Percentiles rank a stretch among this genome's conserved stretches.
Conservation (phyloP, 1,139 yeast species). For the Geotrichum restrictum region DNA sequence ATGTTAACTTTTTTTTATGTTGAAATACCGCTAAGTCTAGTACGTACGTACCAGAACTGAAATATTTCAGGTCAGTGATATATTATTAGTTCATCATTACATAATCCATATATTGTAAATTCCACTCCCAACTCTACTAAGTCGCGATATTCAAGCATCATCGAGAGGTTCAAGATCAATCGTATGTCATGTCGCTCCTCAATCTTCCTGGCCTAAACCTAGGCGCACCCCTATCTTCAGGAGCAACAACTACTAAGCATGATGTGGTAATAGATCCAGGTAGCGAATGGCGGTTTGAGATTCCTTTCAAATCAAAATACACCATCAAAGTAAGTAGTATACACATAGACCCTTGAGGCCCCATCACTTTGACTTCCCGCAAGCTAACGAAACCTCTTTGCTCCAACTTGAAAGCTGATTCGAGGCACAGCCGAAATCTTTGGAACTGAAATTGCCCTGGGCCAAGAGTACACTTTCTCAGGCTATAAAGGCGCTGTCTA, state of each 20-base stretch:
- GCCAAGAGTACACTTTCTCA: conserved; percentile 56
- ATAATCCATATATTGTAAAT: background rate
- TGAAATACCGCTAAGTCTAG: too few species aligned
- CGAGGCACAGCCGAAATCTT: conserved; percentile 82
- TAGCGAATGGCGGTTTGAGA: conserved; percentile 22
- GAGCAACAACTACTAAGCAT: background rate
- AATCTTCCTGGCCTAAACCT: conserved; percentile 7
- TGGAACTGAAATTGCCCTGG: conserved; percentile 85
- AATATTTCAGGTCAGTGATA: too few species aligned
- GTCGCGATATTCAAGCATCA: background rate
- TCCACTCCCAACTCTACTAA: background rate
- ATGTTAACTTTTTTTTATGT: too few species aligned
- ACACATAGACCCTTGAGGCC: too few species aligned
- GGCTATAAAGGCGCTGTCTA: conserved; percentile 55
- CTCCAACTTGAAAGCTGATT: conserved; percentile 30
- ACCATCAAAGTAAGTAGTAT: conserved; percentile 13
- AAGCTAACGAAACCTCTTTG: too few species aligned
- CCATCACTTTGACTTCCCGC: too few species aligned
- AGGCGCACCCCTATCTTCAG: background rate
- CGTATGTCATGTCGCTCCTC: conserved; percentile 3
- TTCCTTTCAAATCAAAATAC: conserved; percentile 18
- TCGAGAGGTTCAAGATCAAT: background rate
- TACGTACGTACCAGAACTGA: too few species aligned
- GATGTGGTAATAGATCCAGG: conserved; percentile 13
- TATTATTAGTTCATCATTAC: too few species aligned